These are phyloP conservation scores for Leccinum incarnatum DNA, from an alignment of 768 basidiomycete genomes.

Conservation along the genomic window DNA sequence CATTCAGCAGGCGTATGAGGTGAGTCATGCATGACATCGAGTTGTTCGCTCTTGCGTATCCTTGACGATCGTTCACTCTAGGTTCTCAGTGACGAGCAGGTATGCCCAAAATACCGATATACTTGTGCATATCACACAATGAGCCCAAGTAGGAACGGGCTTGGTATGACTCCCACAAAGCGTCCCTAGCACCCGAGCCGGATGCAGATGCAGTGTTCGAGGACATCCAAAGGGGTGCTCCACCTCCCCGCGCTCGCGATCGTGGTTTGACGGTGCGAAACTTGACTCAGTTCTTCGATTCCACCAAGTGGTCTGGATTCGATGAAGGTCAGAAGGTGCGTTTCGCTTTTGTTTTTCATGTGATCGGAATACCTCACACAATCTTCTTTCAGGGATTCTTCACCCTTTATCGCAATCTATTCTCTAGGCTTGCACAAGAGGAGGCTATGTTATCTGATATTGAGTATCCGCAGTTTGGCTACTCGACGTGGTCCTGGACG, in stretches of 20 bases:
- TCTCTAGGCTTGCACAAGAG: slow-evolving; percentile 77
- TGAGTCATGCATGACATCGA: slow-evolving; percentile 28
- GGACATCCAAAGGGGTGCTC: slow-evolving; percentile 71
- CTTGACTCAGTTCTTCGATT: slow-evolving; percentile 80
- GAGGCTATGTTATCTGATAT: slow-evolving; percentile 49
- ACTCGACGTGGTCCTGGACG: slow-evolving; percentile 71
- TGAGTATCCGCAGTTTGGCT: slow-evolving; percentile 82
- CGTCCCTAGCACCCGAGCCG: slow-evolving; percentile 73
- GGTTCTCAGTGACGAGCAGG: slow-evolving; percentile 95
- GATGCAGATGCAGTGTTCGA: slow-evolving; percentile 85
- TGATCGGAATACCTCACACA: neutral
- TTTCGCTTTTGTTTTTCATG: slow-evolving; percentile 7
- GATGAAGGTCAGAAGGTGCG: slow-evolving; percentile 62
- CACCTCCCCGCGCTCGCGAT: slow-evolving; percentile 53
- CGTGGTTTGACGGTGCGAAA: slow-evolving; percentile 81
- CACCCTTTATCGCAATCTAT: slow-evolving; percentile 84
- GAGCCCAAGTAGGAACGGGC: slow-evolving; percentile 80
- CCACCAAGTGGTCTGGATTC: slow-evolving; percentile 61
- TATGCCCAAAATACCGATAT: slow-evolving; percentile 35
- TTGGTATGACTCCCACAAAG: slow-evolving; percentile 95
- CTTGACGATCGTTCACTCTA: slow-evolving; percentile 47
- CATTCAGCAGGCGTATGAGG: slow-evolving; percentile 96
- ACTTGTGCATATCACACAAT: slow-evolving; percentile 7
- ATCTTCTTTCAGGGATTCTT: slow-evolving; percentile 70
- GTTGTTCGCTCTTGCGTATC: neutral